Evolutionary conservation across 108 stramenopile genomes (phyloP).

Genomic region (Fragilariopsis cylindrus): DNA sequence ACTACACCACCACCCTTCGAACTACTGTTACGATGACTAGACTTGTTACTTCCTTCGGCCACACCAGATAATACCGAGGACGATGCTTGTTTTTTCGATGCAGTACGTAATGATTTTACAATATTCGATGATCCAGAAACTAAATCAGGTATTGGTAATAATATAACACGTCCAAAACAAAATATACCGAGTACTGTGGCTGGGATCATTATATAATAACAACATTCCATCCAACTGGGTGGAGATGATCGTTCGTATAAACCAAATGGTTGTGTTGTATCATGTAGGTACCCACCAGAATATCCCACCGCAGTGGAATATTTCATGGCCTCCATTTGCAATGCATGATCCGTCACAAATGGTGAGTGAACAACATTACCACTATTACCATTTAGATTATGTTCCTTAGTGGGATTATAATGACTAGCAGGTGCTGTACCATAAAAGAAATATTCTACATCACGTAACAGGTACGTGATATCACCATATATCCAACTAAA

Average conservation of each 20-base stretch:
- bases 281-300: neutral
- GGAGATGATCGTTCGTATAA: constrained; percentile 13
- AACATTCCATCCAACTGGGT: constrained; percentile 28
- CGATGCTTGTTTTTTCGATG: constrained; percentile 51
- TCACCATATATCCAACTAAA: neutral
- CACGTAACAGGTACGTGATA: neutral
- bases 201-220: constrained; percentile 22
- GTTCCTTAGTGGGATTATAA: too few relatives aligned
- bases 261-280: constrained; percentile 15
- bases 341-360: neutral
- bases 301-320: neutral
- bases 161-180: constrained; percentile 50
- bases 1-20: neutral
- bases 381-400: too few relatives aligned
- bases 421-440: neutral
- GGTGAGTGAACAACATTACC: neutral
- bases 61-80: neutral
- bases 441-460: neutral
- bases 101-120: constrained; percentile 38
- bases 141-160: constrained; percentile 73
- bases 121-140: constrained; percentile 49
- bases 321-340: neutral
- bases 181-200: constrained; percentile 20
- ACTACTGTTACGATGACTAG: neutral
- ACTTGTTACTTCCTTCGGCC: neutral